phyloP scores from a whole-genome alignment of 805 yeast genomes.

The Yarrowia alimentaria region DNA sequence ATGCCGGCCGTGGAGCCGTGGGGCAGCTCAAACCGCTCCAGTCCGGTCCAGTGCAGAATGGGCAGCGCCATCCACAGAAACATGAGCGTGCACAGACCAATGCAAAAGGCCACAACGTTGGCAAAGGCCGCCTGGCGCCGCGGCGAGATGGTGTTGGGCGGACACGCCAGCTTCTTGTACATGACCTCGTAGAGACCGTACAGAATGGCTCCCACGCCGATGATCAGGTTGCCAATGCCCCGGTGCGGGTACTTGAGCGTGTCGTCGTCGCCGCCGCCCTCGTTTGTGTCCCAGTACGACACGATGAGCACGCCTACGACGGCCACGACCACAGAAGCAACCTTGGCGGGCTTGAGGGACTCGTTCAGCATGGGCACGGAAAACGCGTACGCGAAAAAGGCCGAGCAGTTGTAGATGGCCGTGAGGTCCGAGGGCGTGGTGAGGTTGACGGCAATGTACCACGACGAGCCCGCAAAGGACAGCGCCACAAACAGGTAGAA shows the following conservation, averaged over 20 bases:
- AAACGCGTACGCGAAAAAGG: constrained; percentile 82
- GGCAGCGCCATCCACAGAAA: constrained; percentile 52
- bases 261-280: constrained; percentile 2
- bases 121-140: constrained; percentile 79
- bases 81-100: constrained; percentile 58
- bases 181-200: constrained; percentile 83
- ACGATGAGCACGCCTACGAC: constrained; percentile 73
- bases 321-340: constrained; percentile 67
- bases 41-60: constrained; percentile 51
- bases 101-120: constrained; percentile 64
- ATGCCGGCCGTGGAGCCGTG: constrained; percentile 45
- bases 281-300: constrained; percentile 50
- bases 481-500: constrained; percentile 54
- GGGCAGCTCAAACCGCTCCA: constrained; percentile 60
- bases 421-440: constrained; percentile 84
- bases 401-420: constrained; percentile 87
- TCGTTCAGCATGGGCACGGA: constrained; percentile 75
- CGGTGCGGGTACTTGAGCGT: constrained; percentile 55
- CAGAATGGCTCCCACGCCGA: constrained; percentile 68
- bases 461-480: constrained; percentile 73
- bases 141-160: constrained; percentile 63
- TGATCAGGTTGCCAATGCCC: constrained; percentile 65
- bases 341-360: constrained; percentile 59
- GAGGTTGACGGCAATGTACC: constrained; percentile 81
- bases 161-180: constrained; percentile 72